These are phyloP conservation scores for Xanthoconium separans DNA, from an alignment of 1,284 basidiomycete species.

Conservation along the genomic window DNA sequence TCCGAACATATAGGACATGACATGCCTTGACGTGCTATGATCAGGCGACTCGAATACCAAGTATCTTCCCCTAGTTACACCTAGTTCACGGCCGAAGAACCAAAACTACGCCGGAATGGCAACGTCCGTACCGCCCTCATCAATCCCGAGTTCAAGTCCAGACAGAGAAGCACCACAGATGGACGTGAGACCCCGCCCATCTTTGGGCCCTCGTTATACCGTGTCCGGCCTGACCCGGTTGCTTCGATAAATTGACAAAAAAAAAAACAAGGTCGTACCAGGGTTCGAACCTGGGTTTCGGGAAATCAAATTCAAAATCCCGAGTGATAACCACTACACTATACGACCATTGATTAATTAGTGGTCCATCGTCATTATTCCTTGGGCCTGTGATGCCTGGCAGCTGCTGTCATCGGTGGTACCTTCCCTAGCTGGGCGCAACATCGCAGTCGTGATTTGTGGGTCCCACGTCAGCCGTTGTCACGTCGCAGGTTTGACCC, in stretches of 20 bases:
- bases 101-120: slow-evolving; percentile 2
- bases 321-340: slow-evolving; percentile 40
- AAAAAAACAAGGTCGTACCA: slow-evolving; percentile 31
- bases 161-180: neutral
- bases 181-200: neutral
- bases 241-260: neutral
- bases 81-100: neutral
- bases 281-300: slow-evolving; percentile 40
- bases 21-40: neutral
- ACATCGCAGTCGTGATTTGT: no score
- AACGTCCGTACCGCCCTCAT: neutral
- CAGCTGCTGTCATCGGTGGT: no score
- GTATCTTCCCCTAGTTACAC: slow-evolving; percentile 16
- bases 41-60: neutral
- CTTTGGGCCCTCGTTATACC: neutral
- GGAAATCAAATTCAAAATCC: slow-evolving; percentile 34
- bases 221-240: neutral
- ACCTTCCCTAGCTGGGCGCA: no score
- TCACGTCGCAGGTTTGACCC: no score
- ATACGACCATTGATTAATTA: slow-evolving; percentile 24
- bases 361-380: no score
- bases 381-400: no score
- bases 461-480: no score
- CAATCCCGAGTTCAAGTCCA: neutral
- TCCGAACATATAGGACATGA: slow-evolving; percentile 13